A percentile compares a stretch with the other conserved stretches of the same genome.
phyloP scores from a whole-genome alignment of 331 rosid genomes.

The Pyracantha coccinea region DNA sequence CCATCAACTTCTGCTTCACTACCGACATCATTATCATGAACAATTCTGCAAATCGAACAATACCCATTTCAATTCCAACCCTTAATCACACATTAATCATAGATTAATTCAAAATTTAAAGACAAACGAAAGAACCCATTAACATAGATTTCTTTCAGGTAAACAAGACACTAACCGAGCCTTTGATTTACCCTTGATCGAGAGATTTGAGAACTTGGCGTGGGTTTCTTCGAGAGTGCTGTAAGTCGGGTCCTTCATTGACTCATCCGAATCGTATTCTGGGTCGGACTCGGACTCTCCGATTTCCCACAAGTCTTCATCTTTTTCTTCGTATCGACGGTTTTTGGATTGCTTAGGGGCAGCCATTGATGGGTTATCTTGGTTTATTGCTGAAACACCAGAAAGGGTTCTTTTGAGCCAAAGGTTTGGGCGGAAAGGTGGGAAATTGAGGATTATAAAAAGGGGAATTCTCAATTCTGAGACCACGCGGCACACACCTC shows the following conservation, averaged over 20 bases:
- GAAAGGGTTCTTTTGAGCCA: not conserved
- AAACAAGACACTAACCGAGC: constrained; percentile 24
- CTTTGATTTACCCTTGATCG: constrained; percentile 27
- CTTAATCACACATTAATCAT: not conserved
- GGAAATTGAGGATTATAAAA: not conserved
- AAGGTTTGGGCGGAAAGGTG: not conserved
- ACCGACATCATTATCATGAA: constrained; percentile 1
- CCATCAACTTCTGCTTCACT: constrained; percentile 18
- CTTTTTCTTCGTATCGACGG: not conserved
- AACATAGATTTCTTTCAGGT: not conserved
- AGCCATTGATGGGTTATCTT: constrained; percentile 33
- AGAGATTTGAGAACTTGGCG: constrained; percentile 34
- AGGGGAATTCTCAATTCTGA: not conserved
- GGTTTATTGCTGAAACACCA: not conserved
- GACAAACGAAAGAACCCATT: not conserved
- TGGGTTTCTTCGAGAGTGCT: constrained; percentile 34
- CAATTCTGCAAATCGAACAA: constrained; percentile 28
- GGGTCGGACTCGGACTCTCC: constrained; percentile 38
- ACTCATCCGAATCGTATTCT: constrained; percentile 32
- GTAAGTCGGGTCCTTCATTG: constrained; percentile 33
- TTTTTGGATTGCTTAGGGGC: not conserved
- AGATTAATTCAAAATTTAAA: not conserved
- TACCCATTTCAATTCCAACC: constrained; percentile 1
- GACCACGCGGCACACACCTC: not conserved
- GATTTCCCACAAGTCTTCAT: constrained; percentile 17